These are phyloP conservation scores for Macrocybe gigantea DNA, from an alignment of 768 basidiomycete species.

Conservation along the genomic window DNA sequence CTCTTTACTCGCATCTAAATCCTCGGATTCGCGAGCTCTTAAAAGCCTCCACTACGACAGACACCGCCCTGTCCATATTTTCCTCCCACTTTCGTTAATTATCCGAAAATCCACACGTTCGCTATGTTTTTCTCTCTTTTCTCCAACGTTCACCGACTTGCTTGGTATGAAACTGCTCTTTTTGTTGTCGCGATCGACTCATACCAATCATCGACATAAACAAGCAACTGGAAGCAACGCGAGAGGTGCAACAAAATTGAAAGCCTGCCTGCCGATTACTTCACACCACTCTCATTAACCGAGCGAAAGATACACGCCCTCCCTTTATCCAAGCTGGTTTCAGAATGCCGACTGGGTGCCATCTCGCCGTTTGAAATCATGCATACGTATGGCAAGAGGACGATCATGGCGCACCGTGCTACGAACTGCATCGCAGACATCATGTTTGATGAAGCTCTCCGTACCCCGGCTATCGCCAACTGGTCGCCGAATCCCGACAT, in stretches of 20 bases:
- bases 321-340: slow-evolving; percentile 40
- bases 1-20: too few species aligned
- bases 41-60: too few species aligned
- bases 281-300: slow-evolving; percentile 32
- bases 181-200: neutral
- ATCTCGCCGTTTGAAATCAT: slow-evolving; percentile 38
- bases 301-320: slow-evolving; percentile 46
- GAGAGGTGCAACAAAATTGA: slow-evolving; percentile 39
- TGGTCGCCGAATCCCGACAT: slow-evolving; percentile 34
- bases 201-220: neutral
- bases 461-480: slow-evolving; percentile 29
- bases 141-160: too few species aligned
- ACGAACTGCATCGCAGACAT: slow-evolving; percentile 70
- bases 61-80: too few species aligned
- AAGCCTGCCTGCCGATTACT: slow-evolving; percentile 31
- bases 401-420: slow-evolving; percentile 43
- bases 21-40: too few species aligned
- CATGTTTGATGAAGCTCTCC: slow-evolving; percentile 45
- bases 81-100: too few species aligned
- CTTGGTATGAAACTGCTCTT: neutral
- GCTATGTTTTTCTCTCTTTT: too few species aligned
- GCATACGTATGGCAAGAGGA: slow-evolving; percentile 48
- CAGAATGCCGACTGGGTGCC: slow-evolving; percentile 34
- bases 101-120: too few species aligned
- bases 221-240: slow-evolving; percentile 28